phyloP scores from a whole-genome alignment of 768 basidiomycete genomes.

The Pleurotus salmoneostramineus region DNA sequence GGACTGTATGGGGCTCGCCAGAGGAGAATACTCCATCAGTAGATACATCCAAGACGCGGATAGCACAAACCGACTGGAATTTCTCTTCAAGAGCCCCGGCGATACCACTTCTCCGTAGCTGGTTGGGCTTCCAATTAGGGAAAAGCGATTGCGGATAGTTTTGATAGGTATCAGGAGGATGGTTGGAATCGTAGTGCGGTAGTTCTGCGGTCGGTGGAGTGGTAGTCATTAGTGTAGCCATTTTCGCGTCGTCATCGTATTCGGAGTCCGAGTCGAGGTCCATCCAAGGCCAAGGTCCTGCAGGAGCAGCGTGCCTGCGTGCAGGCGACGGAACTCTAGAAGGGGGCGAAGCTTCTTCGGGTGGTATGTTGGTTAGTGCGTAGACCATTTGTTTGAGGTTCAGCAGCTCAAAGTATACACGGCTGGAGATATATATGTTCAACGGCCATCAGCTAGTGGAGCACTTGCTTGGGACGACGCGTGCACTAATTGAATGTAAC shows the following conservation, averaged over 20 bases:
- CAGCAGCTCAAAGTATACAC: neutral
- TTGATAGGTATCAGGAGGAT: slow-evolving; percentile 20
- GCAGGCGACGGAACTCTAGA: slow-evolving; percentile 25
- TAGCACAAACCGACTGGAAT: slow-evolving; percentile 18
- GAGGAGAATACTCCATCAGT: slow-evolving; percentile 26
- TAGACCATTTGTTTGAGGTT: neutral
- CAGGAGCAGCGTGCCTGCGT: slow-evolving; percentile 37
- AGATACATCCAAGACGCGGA: slow-evolving; percentile 35
- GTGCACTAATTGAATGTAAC: no score
- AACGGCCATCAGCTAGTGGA: no score
- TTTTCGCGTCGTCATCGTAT: neutral
- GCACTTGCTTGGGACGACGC: no score
- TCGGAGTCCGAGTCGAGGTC: neutral
- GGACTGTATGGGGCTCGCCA: slow-evolving; percentile 15
- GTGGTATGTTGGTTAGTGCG: neutral
- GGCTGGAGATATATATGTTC: no score
- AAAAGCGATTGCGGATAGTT: slow-evolving; percentile 9
- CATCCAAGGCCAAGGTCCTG: slow-evolving; percentile 25
- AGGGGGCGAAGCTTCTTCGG: slow-evolving; percentile 11
- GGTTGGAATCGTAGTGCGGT: neutral
- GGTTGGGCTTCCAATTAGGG: slow-evolving; percentile 1
- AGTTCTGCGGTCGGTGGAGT: neutral
- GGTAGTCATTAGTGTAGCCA: neutral
- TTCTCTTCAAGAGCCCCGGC: slow-evolving; percentile 20
- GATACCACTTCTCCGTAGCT: slow-evolving; percentile 17